Conservation (phyloP, 2,329 filamentous ascomycete species). For the Ascochyta rabiei region DNA sequence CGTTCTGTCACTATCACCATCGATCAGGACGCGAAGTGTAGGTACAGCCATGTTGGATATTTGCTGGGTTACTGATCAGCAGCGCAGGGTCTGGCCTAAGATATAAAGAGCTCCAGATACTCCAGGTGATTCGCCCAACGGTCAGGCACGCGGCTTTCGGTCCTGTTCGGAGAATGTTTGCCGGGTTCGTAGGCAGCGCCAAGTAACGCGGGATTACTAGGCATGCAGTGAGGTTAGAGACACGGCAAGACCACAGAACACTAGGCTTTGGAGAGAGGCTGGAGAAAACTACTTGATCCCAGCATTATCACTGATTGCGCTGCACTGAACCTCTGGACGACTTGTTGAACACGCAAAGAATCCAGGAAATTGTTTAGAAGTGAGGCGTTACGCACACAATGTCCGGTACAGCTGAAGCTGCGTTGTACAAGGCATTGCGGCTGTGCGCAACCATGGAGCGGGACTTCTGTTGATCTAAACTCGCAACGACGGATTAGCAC, state of each 20-base stretch:
- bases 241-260: conserved; percentile 28
- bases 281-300: conserved; percentile 1
- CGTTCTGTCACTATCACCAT: conserved; percentile 37
- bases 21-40: conserved; percentile 37
- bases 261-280: conserved; percentile 26
- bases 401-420: neutral
- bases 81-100: conserved; percentile 39
- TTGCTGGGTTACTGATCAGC: conserved; percentile 16
- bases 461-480: neutral
- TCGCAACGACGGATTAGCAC: conserved; percentile 9
- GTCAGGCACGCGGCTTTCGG: conserved; percentile 38
- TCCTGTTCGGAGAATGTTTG: conserved; percentile 38
- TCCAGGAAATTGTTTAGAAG: neutral
- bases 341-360: neutral
- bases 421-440: neutral
- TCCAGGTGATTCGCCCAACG: conserved; percentile 20
- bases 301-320: neutral
- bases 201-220: conserved; percentile 37
- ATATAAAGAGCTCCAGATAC: conserved; percentile 22
- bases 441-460: neutral
- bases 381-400: neutral
- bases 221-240: conserved; percentile 33
- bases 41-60: conserved; percentile 33
- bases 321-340: neutral
- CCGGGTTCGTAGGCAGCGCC: conserved; percentile 32